phyloP scores from a whole-genome alignment of 2,329 filamentous ascomycete species.

The Phyllachora maydis region DNA sequence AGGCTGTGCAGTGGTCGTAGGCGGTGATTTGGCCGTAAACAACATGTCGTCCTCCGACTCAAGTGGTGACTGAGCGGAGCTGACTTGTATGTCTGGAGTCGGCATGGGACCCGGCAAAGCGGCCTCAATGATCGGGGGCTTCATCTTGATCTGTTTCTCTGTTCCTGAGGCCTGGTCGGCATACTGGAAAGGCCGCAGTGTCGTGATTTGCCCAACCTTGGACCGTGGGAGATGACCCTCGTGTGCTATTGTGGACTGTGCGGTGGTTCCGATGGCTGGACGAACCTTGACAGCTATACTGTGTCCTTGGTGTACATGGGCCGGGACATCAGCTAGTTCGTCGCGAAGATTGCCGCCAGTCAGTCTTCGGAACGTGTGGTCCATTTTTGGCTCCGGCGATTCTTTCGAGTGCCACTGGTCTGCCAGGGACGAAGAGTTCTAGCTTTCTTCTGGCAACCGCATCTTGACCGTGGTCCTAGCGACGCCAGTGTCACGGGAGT shows the following conservation, averaged over 20 bases:
- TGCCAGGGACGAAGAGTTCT: conserved; percentile 3
- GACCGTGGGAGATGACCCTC: conserved; percentile 1
- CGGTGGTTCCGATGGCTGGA: conserved; percentile 1
- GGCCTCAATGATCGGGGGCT: too few relatives aligned
- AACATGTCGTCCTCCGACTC: too few relatives aligned
- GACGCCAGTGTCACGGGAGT: conserved; percentile 2
- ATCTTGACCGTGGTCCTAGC: conserved; percentile 1
- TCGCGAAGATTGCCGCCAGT: conserved; percentile 3
- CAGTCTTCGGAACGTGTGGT: conserved; percentile 3
- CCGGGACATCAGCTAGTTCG: conserved; percentile 3
- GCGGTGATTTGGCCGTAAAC: too few relatives aligned
- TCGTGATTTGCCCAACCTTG: conserved; percentile 3
- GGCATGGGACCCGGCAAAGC: too few relatives aligned
- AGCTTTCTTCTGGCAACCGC: conserved; percentile 1
- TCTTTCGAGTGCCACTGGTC: conserved; percentile 2
- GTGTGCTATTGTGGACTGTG: neutral
- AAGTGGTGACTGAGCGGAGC: too few relatives aligned
- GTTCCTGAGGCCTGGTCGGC: too few relatives aligned
- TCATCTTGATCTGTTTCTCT: too few relatives aligned
- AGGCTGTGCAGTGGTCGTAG: too few relatives aligned
- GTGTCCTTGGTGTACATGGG: conserved; percentile 4
- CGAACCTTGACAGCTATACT: conserved; percentile 4
- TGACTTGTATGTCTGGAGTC: too few relatives aligned
- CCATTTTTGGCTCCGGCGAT: conserved; percentile 1
- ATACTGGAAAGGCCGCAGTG: conserved; percentile 3